Evolutionary conservation across 179 eudicot species (phyloP).

Genomic region (Silene coronaria): DNA sequence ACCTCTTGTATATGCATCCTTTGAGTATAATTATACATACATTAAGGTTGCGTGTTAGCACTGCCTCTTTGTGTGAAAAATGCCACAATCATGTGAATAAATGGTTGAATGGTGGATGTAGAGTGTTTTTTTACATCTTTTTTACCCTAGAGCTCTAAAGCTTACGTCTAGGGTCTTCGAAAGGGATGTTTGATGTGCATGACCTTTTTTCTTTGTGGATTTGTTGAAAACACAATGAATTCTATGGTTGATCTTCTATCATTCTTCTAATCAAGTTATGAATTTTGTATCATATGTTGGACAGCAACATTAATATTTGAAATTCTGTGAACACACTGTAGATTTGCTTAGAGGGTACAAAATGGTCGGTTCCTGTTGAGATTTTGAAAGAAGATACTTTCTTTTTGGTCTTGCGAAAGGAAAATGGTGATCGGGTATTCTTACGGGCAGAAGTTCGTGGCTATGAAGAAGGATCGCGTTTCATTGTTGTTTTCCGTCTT

Average conservation of each 20-base stretch:
- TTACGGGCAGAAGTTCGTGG: constrained; percentile 82
- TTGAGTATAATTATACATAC: neutral
- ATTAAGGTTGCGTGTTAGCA: neutral
- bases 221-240: neutral
- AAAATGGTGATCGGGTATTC: constrained; percentile 45
- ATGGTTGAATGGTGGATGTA: neutral
- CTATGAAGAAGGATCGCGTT: constrained; percentile 96
- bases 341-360: constrained; percentile 65
- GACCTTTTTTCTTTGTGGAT: neutral
- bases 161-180: neutral
- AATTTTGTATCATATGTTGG: neutral
- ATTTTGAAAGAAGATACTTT: constrained; percentile 82
- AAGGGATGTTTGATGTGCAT: neutral
- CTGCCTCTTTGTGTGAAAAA: neutral
- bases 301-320: neutral
- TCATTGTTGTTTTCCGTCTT: constrained; percentile 82
- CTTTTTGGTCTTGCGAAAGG: constrained; percentile 50
- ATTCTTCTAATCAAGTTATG: neutral
- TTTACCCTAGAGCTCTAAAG: neutral
- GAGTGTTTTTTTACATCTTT: neutral
- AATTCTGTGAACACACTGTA: constrained; percentile 20
- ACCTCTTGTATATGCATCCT: neutral
- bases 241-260: neutral
- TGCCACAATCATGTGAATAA: neutral
- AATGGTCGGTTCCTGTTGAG: constrained; percentile 82